These are phyloP conservation scores for Cynanchum wilfordii DNA, from an alignment of 257 asterid genomes.

Conservation along the genomic window DNA sequence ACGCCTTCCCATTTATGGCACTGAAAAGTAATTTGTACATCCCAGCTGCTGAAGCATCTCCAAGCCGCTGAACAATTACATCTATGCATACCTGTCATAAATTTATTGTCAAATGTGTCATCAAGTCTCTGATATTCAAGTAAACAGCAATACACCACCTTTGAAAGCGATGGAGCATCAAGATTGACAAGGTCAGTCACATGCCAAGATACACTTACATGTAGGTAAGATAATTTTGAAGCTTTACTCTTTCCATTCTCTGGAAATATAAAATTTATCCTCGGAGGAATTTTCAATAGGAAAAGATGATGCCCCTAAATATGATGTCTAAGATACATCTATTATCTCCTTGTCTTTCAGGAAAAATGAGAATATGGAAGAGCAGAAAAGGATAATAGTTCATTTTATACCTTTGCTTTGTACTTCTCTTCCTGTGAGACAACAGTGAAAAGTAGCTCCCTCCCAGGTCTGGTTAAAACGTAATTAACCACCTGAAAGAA, in stretches of 20 bases:
- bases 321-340: neutral
- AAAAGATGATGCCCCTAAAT: neutral
- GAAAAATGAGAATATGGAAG: neutral
- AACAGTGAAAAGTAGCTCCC: conserved; percentile 93
- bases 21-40: conserved; percentile 73
- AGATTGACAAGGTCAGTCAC: neutral
- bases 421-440: conserved; percentile 94
- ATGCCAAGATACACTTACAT: neutral
- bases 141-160: neutral
- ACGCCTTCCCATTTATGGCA: conserved; percentile 52
- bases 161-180: neutral
- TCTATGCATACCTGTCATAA: conserved; percentile 81
- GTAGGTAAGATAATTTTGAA: neutral
- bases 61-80: conserved; percentile 92
- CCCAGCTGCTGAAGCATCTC: conserved; percentile 97
- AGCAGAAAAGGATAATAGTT: neutral
- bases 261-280: neutral
- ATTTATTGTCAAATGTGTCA: neutral
- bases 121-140: conserved; percentile 8
- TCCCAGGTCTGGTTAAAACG: conserved; percentile 89
- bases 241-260: neutral
- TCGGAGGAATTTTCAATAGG: neutral
- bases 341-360: neutral
- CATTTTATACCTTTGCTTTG: conserved; percentile 74
- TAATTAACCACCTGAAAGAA: conserved; percentile 68